Evolutionary conservation across 1,139 yeast species (phyloP).

Genomic region (Hansenula anomala): DNA sequence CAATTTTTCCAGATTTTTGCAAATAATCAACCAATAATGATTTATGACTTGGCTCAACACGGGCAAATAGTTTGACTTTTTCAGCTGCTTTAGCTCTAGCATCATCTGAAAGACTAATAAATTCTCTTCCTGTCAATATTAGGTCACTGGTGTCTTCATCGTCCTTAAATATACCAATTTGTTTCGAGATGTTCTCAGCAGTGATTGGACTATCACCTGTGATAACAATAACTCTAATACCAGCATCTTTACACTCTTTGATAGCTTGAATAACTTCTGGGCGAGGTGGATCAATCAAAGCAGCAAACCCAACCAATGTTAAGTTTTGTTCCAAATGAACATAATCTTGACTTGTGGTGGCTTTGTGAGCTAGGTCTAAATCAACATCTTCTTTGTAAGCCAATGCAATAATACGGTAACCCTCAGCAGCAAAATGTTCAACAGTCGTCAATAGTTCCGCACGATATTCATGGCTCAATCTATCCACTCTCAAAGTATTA

Average conservation of each 20-base stretch:
- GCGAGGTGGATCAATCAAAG: constrained; percentile 52
- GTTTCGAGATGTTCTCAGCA: constrained; percentile 48
- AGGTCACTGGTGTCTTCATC: constrained; percentile 36
- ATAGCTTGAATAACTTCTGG: constrained; percentile 44
- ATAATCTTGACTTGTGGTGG: constrained; percentile 36
- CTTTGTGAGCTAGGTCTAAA: constrained; percentile 20
- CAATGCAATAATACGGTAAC: constrained; percentile 72
- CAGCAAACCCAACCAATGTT: constrained; percentile 45
- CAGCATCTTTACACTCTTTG: constrained; percentile 43
- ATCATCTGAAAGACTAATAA: constrained; percentile 47
- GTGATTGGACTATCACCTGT: constrained; percentile 54
- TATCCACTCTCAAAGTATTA: constrained; percentile 25
- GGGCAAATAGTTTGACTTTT: constrained; percentile 44
- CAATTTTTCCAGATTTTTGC: constrained; percentile 39
- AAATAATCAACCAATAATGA: constrained; percentile 45
- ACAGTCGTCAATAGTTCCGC: constrained; percentile 21
- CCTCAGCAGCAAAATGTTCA: constrained; percentile 59
- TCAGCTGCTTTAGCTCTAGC: constrained; percentile 62
- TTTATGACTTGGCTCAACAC: constrained; percentile 54
- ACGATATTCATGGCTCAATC: constrained; percentile 14
- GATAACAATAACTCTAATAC: constrained; percentile 48
- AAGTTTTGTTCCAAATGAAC: constrained; percentile 49
- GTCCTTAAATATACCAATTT: constrained; percentile 44
- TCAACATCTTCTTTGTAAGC: constrained; percentile 36
- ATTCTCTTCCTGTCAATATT: constrained; percentile 47